Evolutionary conservation across 2,329 filamentous ascomycete genomes (phyloP), one percentile per base, ranked within the genome.

Genomic region (Claviceps purpurea): DNA sequence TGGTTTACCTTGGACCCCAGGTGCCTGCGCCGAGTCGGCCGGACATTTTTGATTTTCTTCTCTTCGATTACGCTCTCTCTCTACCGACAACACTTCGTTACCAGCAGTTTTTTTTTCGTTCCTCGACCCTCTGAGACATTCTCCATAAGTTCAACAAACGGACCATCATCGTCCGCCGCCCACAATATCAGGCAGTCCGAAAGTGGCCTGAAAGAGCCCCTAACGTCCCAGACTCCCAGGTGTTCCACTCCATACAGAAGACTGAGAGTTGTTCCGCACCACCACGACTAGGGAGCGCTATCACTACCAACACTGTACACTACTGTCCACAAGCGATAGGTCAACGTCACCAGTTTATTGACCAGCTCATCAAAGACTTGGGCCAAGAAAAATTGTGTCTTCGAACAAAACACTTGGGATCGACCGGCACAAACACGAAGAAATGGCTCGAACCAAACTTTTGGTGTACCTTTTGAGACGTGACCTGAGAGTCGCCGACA

Each of bases 401-500:
- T 34, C 10, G 16, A 11, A 2, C 8, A 24, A 16, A 22, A 34
- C 3, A 34, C 10, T 34, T 34, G n/a, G 8, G 5, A 46, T 18
- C 16, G 10, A 20, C 14, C 20, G 20, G 34, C 37, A 30, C 11
- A 46, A 47, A 47, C 8, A 45, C 22, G 14, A 13, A 4, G n/a
- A 45, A 10, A 71, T 71, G 68, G 54, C 63, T 46, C 57, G 61
- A 40, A 61, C 60, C 37, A 78, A 75, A 37, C 72, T 87, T 24
- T 69, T 89, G 50, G 72, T 91, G 52, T 89, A 89, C 61, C 65
- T 90, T 22, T 66, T 90, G 39, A 79, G 86, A 45, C 79, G 82
- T 58, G 87, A 91, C 63, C 72, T 89, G 20, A 82, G 87, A 55
- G 72, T 86, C 26, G 73, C 78, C 30, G 87, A 91, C 66, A 90